Evolutionary conservation across 768 basidiomycete genomes (phyloP).

Genomic region (Crassisporium funariophilum): DNA sequence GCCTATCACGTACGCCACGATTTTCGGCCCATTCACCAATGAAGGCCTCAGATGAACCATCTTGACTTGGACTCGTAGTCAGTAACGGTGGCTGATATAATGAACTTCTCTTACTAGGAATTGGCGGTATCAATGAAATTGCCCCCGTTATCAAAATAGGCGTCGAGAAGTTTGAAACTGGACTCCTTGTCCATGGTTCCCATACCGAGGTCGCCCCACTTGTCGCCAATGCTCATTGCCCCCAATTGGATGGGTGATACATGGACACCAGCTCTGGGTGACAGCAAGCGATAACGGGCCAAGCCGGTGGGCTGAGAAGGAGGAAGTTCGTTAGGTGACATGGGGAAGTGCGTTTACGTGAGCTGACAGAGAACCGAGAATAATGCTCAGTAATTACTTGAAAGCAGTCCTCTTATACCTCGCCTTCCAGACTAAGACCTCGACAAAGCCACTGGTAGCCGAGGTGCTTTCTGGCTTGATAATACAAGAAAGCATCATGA

Average conservation of each 20-base stretch:
- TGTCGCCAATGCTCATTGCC: slow-evolving; percentile 50
- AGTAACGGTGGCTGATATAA: not conserved
- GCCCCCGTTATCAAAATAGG: slow-evolving; percentile 41
- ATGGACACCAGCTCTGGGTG: slow-evolving; percentile 43
- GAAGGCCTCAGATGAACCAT: slow-evolving; percentile 37
- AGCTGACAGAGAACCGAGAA: no score
- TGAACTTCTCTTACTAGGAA: slow-evolving; percentile 28
- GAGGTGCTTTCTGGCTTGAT: no score
- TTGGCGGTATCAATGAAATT: slow-evolving; percentile 48
- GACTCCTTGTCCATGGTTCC: slow-evolving; percentile 40
- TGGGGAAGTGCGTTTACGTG: no score
- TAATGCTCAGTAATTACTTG: no score
- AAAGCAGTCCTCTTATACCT: no score
- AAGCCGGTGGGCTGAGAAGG: no score
- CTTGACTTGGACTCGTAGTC: slow-evolving; percentile 20
- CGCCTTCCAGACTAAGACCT: no score
- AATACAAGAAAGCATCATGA: no score
- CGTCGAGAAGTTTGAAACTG: slow-evolving; percentile 44
- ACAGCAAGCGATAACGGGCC: slow-evolving; percentile 39
- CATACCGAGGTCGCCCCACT: slow-evolving; percentile 33
- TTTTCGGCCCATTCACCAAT: slow-evolving; percentile 45
- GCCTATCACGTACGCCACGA: slow-evolving; percentile 37
- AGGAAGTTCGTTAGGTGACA: no score
- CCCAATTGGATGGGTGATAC: slow-evolving; percentile 54
- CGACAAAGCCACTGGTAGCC: no score